A percentile compares a stretch with the other conserved stretches of the same genome.
Evolutionary conservation across 495 filamentous ascomycete genomes (phyloP).

Genomic region (Penicillium samsonianum): DNA sequence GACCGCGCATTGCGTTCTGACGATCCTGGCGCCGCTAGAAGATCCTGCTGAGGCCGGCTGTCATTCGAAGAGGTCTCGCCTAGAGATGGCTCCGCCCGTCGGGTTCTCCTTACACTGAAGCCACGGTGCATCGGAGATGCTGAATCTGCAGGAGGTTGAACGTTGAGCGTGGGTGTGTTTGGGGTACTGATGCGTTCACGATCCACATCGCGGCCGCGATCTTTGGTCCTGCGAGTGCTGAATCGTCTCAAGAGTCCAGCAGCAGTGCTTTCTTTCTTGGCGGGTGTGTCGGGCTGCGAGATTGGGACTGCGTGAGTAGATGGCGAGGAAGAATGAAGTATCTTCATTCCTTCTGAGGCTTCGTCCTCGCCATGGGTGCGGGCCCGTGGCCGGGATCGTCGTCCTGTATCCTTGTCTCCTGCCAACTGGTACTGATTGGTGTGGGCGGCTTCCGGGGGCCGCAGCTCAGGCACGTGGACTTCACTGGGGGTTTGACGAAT

Average conservation of each 20-base stretch:
- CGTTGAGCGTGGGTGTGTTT: conserved; percentile 68
- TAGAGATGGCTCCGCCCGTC: conserved; percentile 60
- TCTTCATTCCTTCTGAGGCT: conserved; percentile 72
- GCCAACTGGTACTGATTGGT: conserved; percentile 88
- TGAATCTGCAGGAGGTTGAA: conserved; percentile 71
- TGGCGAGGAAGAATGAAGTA: conserved; percentile 60
- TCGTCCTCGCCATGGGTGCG: conserved; percentile 97
- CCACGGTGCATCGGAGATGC: conserved; percentile 68
- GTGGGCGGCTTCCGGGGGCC: conserved; percentile 83
- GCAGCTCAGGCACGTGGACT: conserved; percentile 70
- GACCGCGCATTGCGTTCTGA: conserved; percentile 58
- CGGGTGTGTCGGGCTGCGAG: conserved; percentile 60
- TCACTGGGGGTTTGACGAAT: conserved; percentile 60
- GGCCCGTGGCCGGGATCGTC: conserved; percentile 79
- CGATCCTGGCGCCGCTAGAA: conserved; percentile 68
- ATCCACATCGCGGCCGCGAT: conserved; percentile 51
- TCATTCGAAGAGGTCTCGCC: conserved; percentile 58
- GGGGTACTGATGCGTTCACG: conserved; percentile 58
- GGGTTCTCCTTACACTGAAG: conserved; percentile 74
- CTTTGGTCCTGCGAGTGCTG: conserved; percentile 76
- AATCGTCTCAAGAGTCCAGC: conserved; percentile 86
- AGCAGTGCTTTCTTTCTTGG: conserved; percentile 84
- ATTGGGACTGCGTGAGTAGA: conserved; percentile 55
- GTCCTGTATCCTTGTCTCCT: conserved; percentile 76
- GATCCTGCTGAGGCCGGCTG: conserved; percentile 70